Evolutionary conservation across 2,329 filamentous ascomycete genomes (phyloP).

Genomic region (Arthrobotrys megalospora): DNA sequence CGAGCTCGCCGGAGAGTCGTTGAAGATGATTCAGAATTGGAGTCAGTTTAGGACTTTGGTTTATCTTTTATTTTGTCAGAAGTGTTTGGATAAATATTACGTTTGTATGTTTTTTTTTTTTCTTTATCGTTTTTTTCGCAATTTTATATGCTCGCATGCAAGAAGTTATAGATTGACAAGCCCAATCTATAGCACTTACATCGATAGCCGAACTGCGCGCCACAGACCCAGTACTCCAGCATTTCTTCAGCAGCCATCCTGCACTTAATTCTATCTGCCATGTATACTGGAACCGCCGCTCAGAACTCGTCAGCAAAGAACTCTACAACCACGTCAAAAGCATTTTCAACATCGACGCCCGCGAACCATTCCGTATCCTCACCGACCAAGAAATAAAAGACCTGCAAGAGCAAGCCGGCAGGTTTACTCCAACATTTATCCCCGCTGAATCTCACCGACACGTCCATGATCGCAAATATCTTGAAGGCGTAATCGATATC

Average conservation of each 20-base stretch:
- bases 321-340: slow-evolving; percentile 11
- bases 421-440: slow-evolving; percentile 5
- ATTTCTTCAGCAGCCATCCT: slow-evolving; percentile 13
- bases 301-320: slow-evolving; percentile 4
- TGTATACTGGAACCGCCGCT: slow-evolving; percentile 20
- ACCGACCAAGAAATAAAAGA: slow-evolving; percentile 4
- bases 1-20: background rate
- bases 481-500: background rate
- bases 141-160: background rate
- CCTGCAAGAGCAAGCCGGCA: slow-evolving; percentile 5
- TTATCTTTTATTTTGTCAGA: slow-evolving; percentile 14
- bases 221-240: background rate
- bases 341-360: background rate
- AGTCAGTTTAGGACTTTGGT: slow-evolving; percentile 2
- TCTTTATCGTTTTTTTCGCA: background rate
- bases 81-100: slow-evolving; percentile 16
- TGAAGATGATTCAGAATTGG: slow-evolving; percentile 15
- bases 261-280: background rate
- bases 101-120: slow-evolving; percentile 1
- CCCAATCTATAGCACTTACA: background rate
- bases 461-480: background rate
- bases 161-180: background rate
- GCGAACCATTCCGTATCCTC: background rate
- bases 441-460: slow-evolving; percentile 2
- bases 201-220: slow-evolving; percentile 3